Evolutionary conservation across 2,329 filamentous ascomycete species (phyloP).

Genomic region (Nemania abortiva): DNA sequence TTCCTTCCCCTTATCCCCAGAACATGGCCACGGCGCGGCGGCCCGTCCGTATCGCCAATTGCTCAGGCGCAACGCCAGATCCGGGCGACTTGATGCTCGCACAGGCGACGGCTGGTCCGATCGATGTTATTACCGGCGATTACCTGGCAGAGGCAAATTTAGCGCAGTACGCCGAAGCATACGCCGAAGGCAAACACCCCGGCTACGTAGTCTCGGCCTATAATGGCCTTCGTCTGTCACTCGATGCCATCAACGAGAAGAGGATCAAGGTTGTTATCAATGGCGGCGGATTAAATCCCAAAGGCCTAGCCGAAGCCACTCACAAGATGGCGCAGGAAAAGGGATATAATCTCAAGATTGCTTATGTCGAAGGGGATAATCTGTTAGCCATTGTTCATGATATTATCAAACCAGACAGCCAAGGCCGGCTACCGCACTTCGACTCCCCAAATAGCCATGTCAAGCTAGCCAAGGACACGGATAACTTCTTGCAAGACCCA

Average conservation of each 20-base stretch:
- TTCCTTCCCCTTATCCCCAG: neutral
- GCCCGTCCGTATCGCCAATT: constrained; percentile 44
- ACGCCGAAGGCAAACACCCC: constrained; percentile 47
- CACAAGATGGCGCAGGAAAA: constrained; percentile 58
- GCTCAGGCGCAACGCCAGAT: constrained; percentile 43
- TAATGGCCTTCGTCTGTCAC: constrained; percentile 43
- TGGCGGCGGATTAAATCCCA: constrained; percentile 66
- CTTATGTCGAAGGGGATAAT: constrained; percentile 50
- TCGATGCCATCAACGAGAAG: constrained; percentile 52
- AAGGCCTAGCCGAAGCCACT: constrained; percentile 64
- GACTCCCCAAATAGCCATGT: constrained; percentile 53
- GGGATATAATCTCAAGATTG: constrained; percentile 42
- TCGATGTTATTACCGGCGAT: constrained; percentile 56
- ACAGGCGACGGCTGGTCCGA: constrained; percentile 53
- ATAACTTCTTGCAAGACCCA: constrained; percentile 49
- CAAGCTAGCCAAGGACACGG: constrained; percentile 55
- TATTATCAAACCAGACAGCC: constrained; percentile 36
- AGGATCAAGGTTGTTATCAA: constrained; percentile 66
- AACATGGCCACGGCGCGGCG: constrained; percentile 34
- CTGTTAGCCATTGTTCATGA: constrained; percentile 51
- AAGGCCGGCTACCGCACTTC: constrained; percentile 51
- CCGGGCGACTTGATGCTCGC: constrained; percentile 42
- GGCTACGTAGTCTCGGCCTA: constrained; percentile 56
- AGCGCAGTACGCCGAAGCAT: constrained; percentile 56
- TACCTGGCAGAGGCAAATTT: constrained; percentile 64